phyloP scores from a whole-genome alignment of 768 basidiomycete species.

The Boletellus emodensis region DNA sequence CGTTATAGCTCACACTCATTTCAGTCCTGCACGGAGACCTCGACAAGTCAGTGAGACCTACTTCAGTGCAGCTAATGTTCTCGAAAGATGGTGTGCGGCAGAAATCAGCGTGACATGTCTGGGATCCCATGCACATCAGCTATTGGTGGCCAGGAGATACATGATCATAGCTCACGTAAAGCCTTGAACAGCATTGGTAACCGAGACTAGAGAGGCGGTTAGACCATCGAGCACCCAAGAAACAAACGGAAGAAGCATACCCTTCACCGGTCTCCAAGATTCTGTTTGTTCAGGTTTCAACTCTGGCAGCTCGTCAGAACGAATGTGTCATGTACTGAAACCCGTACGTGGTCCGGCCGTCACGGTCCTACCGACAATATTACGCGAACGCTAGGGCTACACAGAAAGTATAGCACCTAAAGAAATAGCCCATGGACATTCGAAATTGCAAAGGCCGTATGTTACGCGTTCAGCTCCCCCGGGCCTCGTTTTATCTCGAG shows the following conservation, averaged over 20 bases:
- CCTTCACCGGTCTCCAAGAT: conserved; percentile 83
- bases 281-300: too few species aligned
- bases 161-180: conserved; percentile 61
- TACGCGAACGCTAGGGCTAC: too few species aligned
- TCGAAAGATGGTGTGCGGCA: conserved; percentile 78
- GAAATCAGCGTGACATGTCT: conserved; percentile 85
- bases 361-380: too few species aligned
- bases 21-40: background rate
- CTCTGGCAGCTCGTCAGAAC: too few species aligned
- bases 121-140: background rate
- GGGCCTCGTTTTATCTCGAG: too few species aligned
- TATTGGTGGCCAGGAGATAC: background rate
- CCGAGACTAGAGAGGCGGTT: conserved; percentile 50
- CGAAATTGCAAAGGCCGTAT: too few species aligned
- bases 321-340: too few species aligned
- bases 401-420: too few species aligned
- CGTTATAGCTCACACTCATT: too few species aligned
- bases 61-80: conserved; percentile 40
- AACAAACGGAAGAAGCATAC: conserved; percentile 37
- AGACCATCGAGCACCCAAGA: background rate
- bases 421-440: too few species aligned
- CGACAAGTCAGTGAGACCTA: background rate
- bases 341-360: too few species aligned
- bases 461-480: too few species aligned
- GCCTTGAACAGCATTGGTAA: conserved; percentile 84